These are phyloP conservation scores for Leishmania major DNA, from an alignment of 208 protist species.

Conservation along the genomic window DNA sequence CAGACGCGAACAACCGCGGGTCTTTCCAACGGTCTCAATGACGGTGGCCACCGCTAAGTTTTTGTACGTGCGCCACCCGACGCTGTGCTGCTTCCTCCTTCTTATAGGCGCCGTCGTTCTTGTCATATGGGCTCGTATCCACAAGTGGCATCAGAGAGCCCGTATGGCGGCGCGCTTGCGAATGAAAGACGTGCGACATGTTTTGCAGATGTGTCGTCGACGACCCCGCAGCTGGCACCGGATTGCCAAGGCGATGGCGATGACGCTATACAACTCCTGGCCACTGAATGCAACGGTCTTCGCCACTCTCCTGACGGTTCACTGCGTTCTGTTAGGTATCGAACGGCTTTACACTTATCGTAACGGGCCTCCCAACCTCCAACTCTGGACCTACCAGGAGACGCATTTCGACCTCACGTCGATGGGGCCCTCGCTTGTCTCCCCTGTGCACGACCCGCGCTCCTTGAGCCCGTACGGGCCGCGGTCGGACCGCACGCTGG, in stretches of 20 bases:
- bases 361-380: slow-evolving; percentile 4
- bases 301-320: neutral
- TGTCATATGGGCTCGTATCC: neutral
- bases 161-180: neutral
- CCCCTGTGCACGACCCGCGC: slow-evolving; percentile 24
- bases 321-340: neutral
- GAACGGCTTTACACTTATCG: neutral
- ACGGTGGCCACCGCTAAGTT: neutral
- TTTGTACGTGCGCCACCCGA: neutral
- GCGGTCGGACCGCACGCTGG: neutral
- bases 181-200: neutral
- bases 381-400: slow-evolving; percentile 25
- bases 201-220: neutral
- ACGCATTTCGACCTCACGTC: slow-evolving; percentile 8
- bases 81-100: neutral
- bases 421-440: slow-evolving; percentile 1
- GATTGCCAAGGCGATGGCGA: neutral
- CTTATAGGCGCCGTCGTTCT: neutral
- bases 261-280: neutral
- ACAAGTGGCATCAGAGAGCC: neutral
- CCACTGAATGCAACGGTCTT: neutral
- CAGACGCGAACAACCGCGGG: neutral
- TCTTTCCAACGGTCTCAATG: neutral
- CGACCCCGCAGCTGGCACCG: neutral
- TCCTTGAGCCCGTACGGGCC: slow-evolving; percentile 10